Evolutionary conservation across 176 grass and related monocot genomes (phyloP), one percentile per base, ranked within the genome.

Genomic region (Oryza rufipogon): DNA sequence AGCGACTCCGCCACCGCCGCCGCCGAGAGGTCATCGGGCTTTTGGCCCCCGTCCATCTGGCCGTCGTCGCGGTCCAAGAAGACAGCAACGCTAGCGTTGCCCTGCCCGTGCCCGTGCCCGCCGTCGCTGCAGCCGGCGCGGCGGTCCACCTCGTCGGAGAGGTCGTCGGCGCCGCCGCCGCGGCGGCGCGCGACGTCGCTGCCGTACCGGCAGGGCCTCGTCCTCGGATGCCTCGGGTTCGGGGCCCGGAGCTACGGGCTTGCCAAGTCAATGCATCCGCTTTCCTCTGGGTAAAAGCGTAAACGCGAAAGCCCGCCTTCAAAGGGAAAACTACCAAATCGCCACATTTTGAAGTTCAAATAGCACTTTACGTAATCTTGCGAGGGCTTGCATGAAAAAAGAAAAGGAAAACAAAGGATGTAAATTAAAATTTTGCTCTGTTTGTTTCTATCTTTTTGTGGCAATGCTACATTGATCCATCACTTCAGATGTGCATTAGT

Each of bases 171-270:
- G 64, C 45, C 23, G 16, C 74, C 34, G 64, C 45, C 23, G 16
- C 74, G 65, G 13, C 87, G 82, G 81, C 89, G 87, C 70, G 85
- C 78, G 48, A 94, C 89, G 74, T 90, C 88, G 65, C 78, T 94
- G 73, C 92, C 92, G 17, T 94, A 90, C 79, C 84, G 89, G 10
- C 92, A 94, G 58, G 70, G 87, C 0, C 66, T 94, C 19, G 76
- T 91, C 42, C 89, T 94, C 23, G 92, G 89, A 11, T 94, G 92
- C 82, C 78, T 92, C 15, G 87, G 92, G 23, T 80, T 94, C 71
- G 77, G 87, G 70, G 79, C 81, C 26, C 85, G 81, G 30, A 68
- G 90, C 78, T 94, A 94, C 82, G 84, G 89, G 47, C 87, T 91
- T 32, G 86, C 90, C 32, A 82, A 92, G 47, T 80, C 84, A 79